These are phyloP conservation scores for Leptographium lundbergii DNA, from an alignment of 2,329 filamentous ascomycete genomes.

Conservation along the genomic window DNA sequence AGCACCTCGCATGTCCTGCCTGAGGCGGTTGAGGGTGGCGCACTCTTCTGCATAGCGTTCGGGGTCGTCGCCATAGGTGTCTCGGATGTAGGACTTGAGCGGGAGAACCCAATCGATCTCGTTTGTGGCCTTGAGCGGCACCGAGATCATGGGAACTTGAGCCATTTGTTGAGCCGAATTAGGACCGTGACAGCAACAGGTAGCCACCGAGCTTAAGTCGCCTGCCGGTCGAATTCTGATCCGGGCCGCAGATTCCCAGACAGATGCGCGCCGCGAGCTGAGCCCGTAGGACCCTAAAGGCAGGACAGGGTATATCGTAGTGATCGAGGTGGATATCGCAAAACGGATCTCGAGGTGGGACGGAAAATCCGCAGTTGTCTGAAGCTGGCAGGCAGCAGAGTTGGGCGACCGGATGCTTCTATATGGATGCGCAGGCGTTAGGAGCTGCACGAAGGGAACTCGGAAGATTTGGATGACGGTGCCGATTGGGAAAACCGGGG, in stretches of 20 bases:
- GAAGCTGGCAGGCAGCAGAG: neutral
- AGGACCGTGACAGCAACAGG: neutral
- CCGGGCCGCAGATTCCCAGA: neutral
- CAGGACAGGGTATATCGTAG: neutral
- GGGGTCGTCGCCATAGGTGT: constrained; percentile 91
- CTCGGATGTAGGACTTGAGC: constrained; percentile 83
- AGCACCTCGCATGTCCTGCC: constrained; percentile 96
- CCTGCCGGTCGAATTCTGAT: neutral
- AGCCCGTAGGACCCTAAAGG: neutral
- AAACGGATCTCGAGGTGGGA: neutral
- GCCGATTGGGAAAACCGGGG: neutral
- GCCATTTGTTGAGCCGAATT: constrained; percentile 41
- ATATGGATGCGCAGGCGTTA: neutral
- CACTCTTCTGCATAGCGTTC: constrained; percentile 95
- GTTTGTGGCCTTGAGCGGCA: constrained; percentile 85
- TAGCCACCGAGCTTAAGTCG: neutral
- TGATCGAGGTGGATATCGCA: neutral
- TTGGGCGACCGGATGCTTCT: neutral
- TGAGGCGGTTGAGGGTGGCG: constrained; percentile 79
- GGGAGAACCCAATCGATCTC: constrained; percentile 97
- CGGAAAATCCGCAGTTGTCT: neutral
- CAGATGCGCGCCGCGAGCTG: constrained; percentile 1
- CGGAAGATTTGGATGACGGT: neutral
- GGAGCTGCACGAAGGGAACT: neutral
- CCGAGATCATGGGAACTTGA: constrained; percentile 89